Percentiles rank a stretch among this genome's conserved stretches.
phyloP scores from a whole-genome alignment of 1,284 basidiomycete species.

The Schizopora paradoxa region DNA sequence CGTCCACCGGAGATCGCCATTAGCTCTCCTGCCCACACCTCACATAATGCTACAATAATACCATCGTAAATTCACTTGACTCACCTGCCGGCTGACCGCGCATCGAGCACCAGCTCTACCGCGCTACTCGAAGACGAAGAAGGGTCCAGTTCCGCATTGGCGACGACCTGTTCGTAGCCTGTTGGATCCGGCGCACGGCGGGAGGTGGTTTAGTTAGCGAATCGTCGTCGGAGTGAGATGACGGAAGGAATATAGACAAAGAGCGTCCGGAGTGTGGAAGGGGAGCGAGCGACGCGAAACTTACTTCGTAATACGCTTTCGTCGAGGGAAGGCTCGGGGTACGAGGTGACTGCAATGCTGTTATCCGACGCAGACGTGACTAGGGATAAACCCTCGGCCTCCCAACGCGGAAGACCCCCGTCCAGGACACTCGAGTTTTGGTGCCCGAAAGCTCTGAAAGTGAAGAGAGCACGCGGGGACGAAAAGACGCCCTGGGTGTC shows the following conservation, averaged over 20 bases:
- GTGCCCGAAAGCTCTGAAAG: slow-evolving; percentile 88
- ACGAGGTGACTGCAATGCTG: slow-evolving; percentile 31
- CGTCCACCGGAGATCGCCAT: too few relatives aligned
- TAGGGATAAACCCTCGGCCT: slow-evolving; percentile 61
- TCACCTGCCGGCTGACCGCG: slow-evolving; percentile 73
- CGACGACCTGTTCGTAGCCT: slow-evolving; percentile 83
- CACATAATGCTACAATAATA: too few relatives aligned
- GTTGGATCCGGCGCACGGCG: too few relatives aligned
- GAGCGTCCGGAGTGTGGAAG: too few relatives aligned
- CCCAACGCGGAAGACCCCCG: slow-evolving; percentile 86
- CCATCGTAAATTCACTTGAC: slow-evolving; percentile 24
- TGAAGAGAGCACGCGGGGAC: slow-evolving; percentile 85
- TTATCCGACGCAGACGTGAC: slow-evolving; percentile 41
- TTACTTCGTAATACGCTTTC: slow-evolving; percentile 56
- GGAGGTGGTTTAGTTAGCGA: too few relatives aligned
- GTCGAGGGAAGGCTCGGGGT: slow-evolving; percentile 52
- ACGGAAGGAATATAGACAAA: too few relatives aligned
- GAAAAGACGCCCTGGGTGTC: slow-evolving; percentile 87
- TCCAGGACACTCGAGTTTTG: slow-evolving; percentile 79
- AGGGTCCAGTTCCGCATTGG: slow-evolving; percentile 56
- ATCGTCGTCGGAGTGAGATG: too few relatives aligned
- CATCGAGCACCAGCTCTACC: slow-evolving; percentile 85
- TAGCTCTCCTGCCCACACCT: too few relatives aligned
- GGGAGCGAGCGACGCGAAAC: too few relatives aligned
- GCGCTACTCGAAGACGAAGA: slow-evolving; percentile 37